These are phyloP conservation scores for Spiromastix sp. DNA, from an alignment of 2,329 filamentous ascomycete species.

Conservation along the genomic window DNA sequence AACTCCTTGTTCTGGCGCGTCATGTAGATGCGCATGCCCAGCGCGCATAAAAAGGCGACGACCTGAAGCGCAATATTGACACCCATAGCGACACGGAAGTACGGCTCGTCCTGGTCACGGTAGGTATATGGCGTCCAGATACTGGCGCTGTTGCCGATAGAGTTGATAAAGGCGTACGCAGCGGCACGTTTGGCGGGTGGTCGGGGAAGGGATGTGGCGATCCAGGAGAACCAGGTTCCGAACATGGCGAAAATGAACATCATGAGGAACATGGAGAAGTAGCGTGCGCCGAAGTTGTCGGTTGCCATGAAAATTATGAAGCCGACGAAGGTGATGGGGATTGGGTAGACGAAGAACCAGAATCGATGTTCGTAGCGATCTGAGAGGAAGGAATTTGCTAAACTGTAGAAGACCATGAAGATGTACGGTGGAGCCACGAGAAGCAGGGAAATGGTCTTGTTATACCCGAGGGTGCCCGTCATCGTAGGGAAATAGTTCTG, in stretches of 20 bases:
- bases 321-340: constrained; percentile 41
- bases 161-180: constrained; percentile 46
- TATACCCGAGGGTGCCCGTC: constrained; percentile 36
- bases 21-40: constrained; percentile 30
- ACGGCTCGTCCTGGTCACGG: constrained; percentile 25
- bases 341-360: constrained; percentile 45
- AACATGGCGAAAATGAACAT: constrained; percentile 47
- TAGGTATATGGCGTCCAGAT: constrained; percentile 46
- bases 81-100: constrained; percentile 33
- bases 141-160: constrained; percentile 41
- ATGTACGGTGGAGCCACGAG: constrained; percentile 45
- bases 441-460: constrained; percentile 38
- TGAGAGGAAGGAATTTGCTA: constrained; percentile 35
- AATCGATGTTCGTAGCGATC: constrained; percentile 38
- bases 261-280: constrained; percentile 47
- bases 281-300: constrained; percentile 41
- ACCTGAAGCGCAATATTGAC: constrained; percentile 32
- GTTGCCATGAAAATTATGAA: constrained; percentile 47
- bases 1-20: constrained; percentile 40
- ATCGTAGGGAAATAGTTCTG: constrained; percentile 49
- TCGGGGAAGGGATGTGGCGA: constrained; percentile 40
- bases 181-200: constrained; percentile 46
- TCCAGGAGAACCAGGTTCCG: constrained; percentile 41
- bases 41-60: constrained; percentile 24
- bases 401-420: constrained; percentile 41